Evolutionary conservation across 805 yeast genomes (phyloP), one percentile per base, ranked within the genome.

Genomic region (Allodekkera sacchari): DNA sequence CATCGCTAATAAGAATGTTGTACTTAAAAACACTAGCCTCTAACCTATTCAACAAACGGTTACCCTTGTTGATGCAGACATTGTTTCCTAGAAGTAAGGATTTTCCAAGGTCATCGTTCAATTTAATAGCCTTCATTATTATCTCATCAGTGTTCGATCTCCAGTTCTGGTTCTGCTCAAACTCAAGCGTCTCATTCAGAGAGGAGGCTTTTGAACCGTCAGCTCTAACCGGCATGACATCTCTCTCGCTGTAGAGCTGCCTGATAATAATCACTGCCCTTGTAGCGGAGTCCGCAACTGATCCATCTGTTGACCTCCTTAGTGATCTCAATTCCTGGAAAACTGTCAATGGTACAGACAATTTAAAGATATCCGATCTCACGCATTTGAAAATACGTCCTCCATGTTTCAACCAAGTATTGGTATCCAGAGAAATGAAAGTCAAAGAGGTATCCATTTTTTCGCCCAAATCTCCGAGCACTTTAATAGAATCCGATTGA

Each of bases 401-500:
- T 51, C 87, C 80, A 47, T 80, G 88, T 45, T 81, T 78, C 41
- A 82, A 58, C 88, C 89, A 82, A 35, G 80, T 73, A 41, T 83
- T 81, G 2, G 92, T 81, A 53, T 82, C 94, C 35, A 82, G 59
- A 1, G 83, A 71, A 33, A 80, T 64, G 44, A 64, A 66, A 1
- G 83, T 75, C 15, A 71, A 47, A 12, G 66, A 50, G 9, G 71
- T 66, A 49, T 76, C 82, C 66, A 76, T 73, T 25, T 64, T 55
- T 28, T 67, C 69, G 4, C 79, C 77, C 22, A 75, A 52, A 46
- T 74, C 64, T 7, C 81, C 81, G 28, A 53, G 37, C 28, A 51
- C 34, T 20, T 36, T 38, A 15, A 42, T 31, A 9, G 39, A 9
- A n/a, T 37, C 32, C 5, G 43, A 36, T 13, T 32, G 25, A 27